These are phyloP conservation scores for Starmera amethionina DNA, from an alignment of 805 yeast genomes.

Conservation along the genomic window DNA sequence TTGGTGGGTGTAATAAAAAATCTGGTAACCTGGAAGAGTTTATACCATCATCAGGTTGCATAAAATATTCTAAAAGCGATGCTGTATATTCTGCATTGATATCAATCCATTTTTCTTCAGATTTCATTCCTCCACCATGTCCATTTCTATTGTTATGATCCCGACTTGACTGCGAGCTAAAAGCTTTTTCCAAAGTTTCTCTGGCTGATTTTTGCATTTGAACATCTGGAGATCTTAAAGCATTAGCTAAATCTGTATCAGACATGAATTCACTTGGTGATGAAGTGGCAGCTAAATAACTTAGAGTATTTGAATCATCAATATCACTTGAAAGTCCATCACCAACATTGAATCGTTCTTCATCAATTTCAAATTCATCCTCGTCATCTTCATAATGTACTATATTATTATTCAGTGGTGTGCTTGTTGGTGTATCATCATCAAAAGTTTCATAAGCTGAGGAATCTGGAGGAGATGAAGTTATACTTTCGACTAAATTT, in stretches of 20 bases:
- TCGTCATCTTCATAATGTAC: background rate
- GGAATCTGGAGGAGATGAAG: constrained; percentile 3
- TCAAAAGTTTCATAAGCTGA: background rate
- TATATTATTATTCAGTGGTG: too few species aligned
- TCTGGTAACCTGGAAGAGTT: constrained; percentile 42
- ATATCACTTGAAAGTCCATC: constrained; percentile 28
- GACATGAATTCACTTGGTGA: constrained; percentile 47
- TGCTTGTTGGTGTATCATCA: too few species aligned
- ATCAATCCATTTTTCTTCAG: constrained; percentile 17
- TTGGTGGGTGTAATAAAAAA: constrained; percentile 53
- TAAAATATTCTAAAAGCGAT: constrained; percentile 41
- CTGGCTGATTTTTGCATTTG: constrained; percentile 12
- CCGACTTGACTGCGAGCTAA: too few species aligned
- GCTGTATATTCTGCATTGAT: constrained; percentile 33
- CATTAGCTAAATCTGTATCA: constrained; percentile 40
- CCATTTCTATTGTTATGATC: constrained; percentile 1
- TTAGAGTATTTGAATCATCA: constrained; percentile 8
- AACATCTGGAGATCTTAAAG: constrained; percentile 21
- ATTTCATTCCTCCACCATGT: constrained; percentile 8
- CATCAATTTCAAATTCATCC: constrained; percentile 6
- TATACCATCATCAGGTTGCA: constrained; percentile 44
- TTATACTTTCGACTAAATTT: background rate
- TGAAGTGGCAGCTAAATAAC: constrained; percentile 22
- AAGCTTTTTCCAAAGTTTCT: constrained; percentile 15
- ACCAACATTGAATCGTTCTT: constrained; percentile 18